Conservation (phyloP, 1,284 basidiomycete species). For the Hemileia vastatrix region DNA sequence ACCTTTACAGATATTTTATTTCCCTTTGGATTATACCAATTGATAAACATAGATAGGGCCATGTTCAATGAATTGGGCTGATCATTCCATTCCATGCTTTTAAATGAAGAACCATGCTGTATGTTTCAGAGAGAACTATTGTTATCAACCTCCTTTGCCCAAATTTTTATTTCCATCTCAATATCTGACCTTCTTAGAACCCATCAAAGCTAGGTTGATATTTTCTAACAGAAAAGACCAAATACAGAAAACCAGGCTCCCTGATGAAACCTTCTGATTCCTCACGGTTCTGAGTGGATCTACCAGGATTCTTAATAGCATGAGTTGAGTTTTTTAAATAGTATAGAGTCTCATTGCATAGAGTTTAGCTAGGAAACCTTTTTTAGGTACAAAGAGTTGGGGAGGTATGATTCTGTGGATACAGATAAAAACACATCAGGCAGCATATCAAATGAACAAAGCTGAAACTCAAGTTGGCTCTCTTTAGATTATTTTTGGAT, state of each 20-base stretch:
- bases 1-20: too few species aligned
- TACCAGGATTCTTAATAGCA: neutral
- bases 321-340: neutral
- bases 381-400: neutral
- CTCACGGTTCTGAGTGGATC: too few species aligned
- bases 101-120: neutral
- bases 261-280: too few species aligned
- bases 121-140: constrained; percentile 2
- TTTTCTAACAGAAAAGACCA: neutral
- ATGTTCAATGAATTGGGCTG: constrained; percentile 2
- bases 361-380: neutral
- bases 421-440: constrained; percentile 1
- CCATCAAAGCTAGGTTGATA: constrained; percentile 5
- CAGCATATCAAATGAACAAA: constrained; percentile 4
- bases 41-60: constrained; percentile 18
- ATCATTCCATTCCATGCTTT: neutral
- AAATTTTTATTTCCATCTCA: constrained; percentile 4
- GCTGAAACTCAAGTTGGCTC: too few species aligned
- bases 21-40: constrained; percentile 24
- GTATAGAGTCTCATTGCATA: constrained; percentile 4
- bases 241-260: too few species aligned
- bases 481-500: too few species aligned
- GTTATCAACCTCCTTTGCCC: neutral
- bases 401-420: too few species aligned
- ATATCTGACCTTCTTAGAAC: constrained; percentile 2